Evolutionary conservation across 2,329 filamentous ascomycete genomes (phyloP), one percentile per base, ranked within the genome.

Genomic region (Blumeria hordei): DNA sequence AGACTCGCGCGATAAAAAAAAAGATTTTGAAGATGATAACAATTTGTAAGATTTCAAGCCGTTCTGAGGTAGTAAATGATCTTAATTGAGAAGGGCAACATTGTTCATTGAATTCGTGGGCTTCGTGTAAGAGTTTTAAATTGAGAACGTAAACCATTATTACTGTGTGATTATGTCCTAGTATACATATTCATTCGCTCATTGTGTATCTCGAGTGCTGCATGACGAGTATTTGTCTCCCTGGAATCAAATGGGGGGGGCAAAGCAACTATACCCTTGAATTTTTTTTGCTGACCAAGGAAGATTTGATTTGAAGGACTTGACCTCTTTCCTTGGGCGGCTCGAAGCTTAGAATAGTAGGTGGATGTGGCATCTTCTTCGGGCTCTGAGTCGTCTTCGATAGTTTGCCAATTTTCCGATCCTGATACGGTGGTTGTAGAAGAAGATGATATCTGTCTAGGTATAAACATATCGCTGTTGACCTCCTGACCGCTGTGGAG

Each of bases 391-490:
- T 76, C 79, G 66, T 94, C 86, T 62, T 92, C 88, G 63, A 92
- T 96, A 9, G 88, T 94, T 68, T 96, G 90, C 90, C 90, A 96
- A 67, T 96, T 96, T 69, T 96, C 90, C 3, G 86, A 94, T 1
- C 85, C 86, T 5, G 85, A 87, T 32, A 84, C 74, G 21, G 74
- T 74, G n/a, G 70, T 70, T 18, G 53, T 44, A 6, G 85, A 88
- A 0, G 82, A 81, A 60, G 80, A 80, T 6, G 82, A 86, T 14
- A 83, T 80, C 62, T 90, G 85, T 51, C 86, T 73, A 58, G 70
- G 73, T 41, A 62, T 56, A 57, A 63, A 64, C 2, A 57, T 55
- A 21, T 50, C 56, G 9, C 57, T 60, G 43, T 66, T 63, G 9
- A 60, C 56, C 41, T 65, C 61, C 45, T 65, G 67, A 35, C 64